Conservation (phyloP, 257 asterid species). For the Salvia splendens region DNA sequence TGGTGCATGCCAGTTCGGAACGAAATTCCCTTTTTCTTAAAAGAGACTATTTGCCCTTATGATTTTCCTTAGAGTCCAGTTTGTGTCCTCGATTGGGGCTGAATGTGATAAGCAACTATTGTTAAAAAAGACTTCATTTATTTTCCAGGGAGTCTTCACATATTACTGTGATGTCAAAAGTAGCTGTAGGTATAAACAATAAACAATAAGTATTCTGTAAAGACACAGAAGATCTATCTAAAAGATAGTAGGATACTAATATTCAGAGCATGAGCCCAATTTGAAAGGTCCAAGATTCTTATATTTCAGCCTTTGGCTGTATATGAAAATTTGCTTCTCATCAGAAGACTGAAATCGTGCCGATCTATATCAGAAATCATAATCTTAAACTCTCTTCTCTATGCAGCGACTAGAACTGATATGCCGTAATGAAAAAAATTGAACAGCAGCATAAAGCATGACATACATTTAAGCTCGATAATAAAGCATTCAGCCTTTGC, state of each 20-base stretch:
- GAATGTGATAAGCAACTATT: slow-evolving; percentile 37
- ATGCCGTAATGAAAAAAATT: neutral
- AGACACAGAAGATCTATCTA: neutral
- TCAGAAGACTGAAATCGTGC: neutral
- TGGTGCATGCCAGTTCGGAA: slow-evolving; percentile 67
- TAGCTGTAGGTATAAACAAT: neutral
- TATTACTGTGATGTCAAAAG: neutral
- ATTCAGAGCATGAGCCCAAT: slow-evolving; percentile 15
- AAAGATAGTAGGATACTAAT: neutral
- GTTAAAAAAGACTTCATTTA: slow-evolving; percentile 15
- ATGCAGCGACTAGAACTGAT: neutral
- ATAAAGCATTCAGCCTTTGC: neutral
- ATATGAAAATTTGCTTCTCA: neutral
- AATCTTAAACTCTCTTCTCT: neutral
- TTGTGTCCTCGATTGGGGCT: slow-evolving; percentile 84
- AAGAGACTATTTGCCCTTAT: slow-evolving; percentile 70
- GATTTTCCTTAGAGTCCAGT: slow-evolving; percentile 75
- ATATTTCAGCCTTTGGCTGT: neutral
- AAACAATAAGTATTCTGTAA: neutral
- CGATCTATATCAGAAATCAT: neutral
- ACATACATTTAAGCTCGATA: neutral
- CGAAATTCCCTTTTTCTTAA: slow-evolving; percentile 78
- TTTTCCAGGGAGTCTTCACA: slow-evolving; percentile 13
- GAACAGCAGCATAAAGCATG: neutral
- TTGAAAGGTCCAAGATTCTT: slow-evolving; percentile 8